Conservation (phyloP, 441 rosid genomes). For the Adansonia grandidieri region DNA sequence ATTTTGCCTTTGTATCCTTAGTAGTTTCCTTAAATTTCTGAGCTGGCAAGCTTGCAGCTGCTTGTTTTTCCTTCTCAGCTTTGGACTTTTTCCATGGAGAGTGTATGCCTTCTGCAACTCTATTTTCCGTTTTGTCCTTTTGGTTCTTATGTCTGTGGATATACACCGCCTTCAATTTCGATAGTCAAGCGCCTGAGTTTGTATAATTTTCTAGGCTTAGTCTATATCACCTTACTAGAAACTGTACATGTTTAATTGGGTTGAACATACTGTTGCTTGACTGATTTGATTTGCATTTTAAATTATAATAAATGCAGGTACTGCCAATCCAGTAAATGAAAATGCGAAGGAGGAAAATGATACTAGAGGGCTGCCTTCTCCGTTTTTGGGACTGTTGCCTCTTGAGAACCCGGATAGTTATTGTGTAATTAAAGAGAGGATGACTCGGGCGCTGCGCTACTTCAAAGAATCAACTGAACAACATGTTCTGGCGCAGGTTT, state of each 20-base stretch:
- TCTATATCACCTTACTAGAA: neutral
- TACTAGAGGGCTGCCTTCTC: slow-evolving; percentile 52
- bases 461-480: slow-evolving; percentile 84
- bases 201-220: neutral
- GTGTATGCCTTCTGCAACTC: neutral
- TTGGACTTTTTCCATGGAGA: neutral
- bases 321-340: slow-evolving; percentile 50
- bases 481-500: slow-evolving; percentile 85
- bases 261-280: slow-evolving; percentile 25
- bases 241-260: neutral
- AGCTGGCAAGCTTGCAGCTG: too few species aligned
- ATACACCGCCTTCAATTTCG: neutral
- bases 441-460: slow-evolving; percentile 81
- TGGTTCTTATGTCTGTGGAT: neutral
- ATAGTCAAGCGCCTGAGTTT: neutral
- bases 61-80: neutral
- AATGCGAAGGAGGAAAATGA: slow-evolving; percentile 41
- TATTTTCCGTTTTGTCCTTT: neutral
- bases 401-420: slow-evolving; percentile 61
- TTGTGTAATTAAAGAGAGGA: slow-evolving; percentile 74
- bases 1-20: neutral
- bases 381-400: slow-evolving; percentile 52
- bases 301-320: slow-evolving; percentile 48
- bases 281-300: slow-evolving; percentile 18
- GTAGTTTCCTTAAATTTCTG: neutral